Base-by-base conservation (phyloP, 2,329 filamentous ascomycete species). In the Cladosporium sp. region DNA sequence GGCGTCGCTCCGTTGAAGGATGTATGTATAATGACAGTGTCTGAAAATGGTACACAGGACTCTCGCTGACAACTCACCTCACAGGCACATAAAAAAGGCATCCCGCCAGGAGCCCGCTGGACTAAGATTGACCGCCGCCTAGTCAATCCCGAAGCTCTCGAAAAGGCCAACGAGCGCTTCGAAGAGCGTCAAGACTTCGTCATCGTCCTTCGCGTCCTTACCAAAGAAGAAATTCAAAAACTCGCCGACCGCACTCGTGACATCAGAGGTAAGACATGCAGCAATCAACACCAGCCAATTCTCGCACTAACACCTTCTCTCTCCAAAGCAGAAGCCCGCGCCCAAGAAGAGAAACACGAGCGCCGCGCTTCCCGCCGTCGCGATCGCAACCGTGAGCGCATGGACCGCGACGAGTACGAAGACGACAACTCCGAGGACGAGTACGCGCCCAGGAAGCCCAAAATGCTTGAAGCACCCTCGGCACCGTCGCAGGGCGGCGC, bases 1-100 rank as follows among this genome's bases (percentile, higher is more conserved):
- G 94, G 93, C 18, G 94, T 97, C 7, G 93, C 93, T 1, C 93
- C 93, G n/a, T 86, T 96, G 74, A 97, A 96, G 79, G 92, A 96
- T 75, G 76, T 77, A 70, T 69, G 75, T 72, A 23, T 72, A 23
- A 21, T 46, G 7, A 11, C n/a, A 21, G n/a, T 46, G 7, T 46
- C 18, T 21, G 40, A 46, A 1, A 35, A 18, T 2, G 33, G 10
- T 7, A 31, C 26, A 46, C 56, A 18, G 14, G 26, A 52, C 49
- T 58, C 29, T 56, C 18, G 60, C 69, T 69, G 56, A 69, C 65
- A 14, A 52, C 16, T 29, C 10, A 40, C n/a, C n/a, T 31, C n/a
- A 16, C 57, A 77, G 75, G 72, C 74, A 6, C 74, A 69, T 31
- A 74, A 75, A 64, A 76, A 77, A 65, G 77, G 76, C 57, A 78